phyloP scores from a whole-genome alignment of 1,139 yeast species.

The Lodderomyces elongisporus region DNA sequence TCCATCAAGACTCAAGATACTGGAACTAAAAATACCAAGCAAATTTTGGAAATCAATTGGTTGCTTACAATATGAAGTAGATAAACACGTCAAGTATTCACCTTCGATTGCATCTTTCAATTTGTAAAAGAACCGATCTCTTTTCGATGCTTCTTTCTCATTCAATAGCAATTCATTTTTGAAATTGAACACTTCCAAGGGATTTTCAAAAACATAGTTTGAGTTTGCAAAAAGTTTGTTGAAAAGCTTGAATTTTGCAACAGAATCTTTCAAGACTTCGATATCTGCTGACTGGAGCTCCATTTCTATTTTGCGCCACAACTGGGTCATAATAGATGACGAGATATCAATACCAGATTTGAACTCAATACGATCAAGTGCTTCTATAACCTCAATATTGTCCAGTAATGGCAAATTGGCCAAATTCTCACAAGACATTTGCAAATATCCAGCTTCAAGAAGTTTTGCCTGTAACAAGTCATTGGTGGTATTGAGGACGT shows the following conservation, averaged over 20 bases:
- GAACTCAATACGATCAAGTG: slow-evolving; percentile 7
- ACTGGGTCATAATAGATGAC: neutral
- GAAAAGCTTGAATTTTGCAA: slow-evolving; percentile 32
- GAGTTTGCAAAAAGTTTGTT: slow-evolving; percentile 17
- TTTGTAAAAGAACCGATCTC: slow-evolving; percentile 38
- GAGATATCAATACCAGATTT: slow-evolving; percentile 3
- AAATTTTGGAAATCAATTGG: slow-evolving; percentile 12
- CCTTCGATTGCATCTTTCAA: slow-evolving; percentile 36
- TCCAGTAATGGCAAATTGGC: slow-evolving; percentile 2
- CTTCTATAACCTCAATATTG: slow-evolving; percentile 8
- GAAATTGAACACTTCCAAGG: slow-evolving; percentile 14
- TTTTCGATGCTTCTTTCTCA: slow-evolving; percentile 19
- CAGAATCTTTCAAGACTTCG: slow-evolving; percentile 20
- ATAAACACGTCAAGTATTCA: slow-evolving; percentile 23
- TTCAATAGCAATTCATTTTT: slow-evolving; percentile 18
- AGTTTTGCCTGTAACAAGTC: slow-evolving; percentile 18
- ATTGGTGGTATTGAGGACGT: neutral
- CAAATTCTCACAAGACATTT: slow-evolving; percentile 1
- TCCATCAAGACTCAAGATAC: slow-evolving; percentile 14
- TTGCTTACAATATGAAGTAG: slow-evolving; percentile 9
- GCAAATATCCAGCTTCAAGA: slow-evolving; percentile 15
- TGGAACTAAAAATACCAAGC: slow-evolving; percentile 19
- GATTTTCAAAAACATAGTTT: slow-evolving; percentile 8
- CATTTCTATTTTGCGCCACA: slow-evolving; percentile 18
- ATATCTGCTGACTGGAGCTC: slow-evolving; percentile 26